Evolutionary conservation across 1,284 basidiomycete species (phyloP), one percentile per base, ranked within the genome.

Genomic region (Apiotrichum brassicae): DNA sequence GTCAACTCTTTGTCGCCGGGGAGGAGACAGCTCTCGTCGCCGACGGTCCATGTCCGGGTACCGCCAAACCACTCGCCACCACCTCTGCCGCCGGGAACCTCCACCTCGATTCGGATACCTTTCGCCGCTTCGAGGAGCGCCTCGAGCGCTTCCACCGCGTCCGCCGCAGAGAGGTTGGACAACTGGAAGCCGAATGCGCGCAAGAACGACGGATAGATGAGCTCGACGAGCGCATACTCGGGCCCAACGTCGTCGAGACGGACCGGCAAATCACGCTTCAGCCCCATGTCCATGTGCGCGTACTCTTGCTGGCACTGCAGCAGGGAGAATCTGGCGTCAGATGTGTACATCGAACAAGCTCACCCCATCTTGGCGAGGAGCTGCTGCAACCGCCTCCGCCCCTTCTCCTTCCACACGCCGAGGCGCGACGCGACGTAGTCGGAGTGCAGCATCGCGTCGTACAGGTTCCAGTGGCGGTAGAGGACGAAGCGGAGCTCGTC

Each of bases 341-440:
- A 11, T 20, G 39, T 14, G 13, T 32, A 40, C 25, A 45, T 33
- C 9, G 6, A 6, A 16, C 34, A 14, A 19, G 37, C 81, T 57
- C 70, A 94, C 91, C 95, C 95, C 92, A 99, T 99, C 77, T 98
- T 98, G 23, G 95, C 95, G 28, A 99, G 76, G 52, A 99, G 76
- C 1, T 93, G 93, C 2, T 87, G 89, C 44, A 99, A 74, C 55
- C 85, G 82, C 67, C 90, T 92, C 51, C 86, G 78, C 4, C 95
- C 95, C 46, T 83, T 82, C 68, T 98, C 94, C 64, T 87, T 87
- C 95, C 95, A 98, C 44, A 97, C 87, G 2, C 91, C 91, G 57
- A 99, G 79, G 70, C 93, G 92, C 36, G 86, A 85, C 1, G 93
- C 94, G 14, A 99, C 86, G 64, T 98, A 99, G 56, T 86, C 86